Evolutionary conservation across 352 stramenopile genomes (phyloP).

Genomic region (Phytophthora foliorum): DNA sequence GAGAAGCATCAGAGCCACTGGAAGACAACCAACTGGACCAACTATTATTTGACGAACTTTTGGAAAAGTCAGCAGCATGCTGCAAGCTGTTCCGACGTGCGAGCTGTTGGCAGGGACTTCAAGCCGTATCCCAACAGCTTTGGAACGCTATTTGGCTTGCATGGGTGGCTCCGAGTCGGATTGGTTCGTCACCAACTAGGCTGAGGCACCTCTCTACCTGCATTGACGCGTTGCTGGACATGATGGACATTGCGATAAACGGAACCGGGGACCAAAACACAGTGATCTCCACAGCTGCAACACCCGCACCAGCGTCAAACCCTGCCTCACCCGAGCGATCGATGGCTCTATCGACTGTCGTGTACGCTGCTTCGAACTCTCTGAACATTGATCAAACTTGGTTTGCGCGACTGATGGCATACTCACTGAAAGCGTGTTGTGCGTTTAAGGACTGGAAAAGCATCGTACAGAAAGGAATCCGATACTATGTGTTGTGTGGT

Average conservation of each 20-base stretch:
- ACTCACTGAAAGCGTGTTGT: slow-evolving; percentile 44
- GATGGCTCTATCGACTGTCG: slow-evolving; percentile 50
- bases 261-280: slow-evolving; percentile 9
- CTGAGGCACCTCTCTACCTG: slow-evolving; percentile 43
- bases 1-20: not conserved
- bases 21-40: slow-evolving; percentile 13
- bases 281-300: not conserved
- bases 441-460: slow-evolving; percentile 55
- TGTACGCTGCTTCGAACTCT: slow-evolving; percentile 40
- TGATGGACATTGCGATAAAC: slow-evolving; percentile 52
- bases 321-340: slow-evolving; percentile 7
- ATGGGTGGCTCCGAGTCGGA: slow-evolving; percentile 61
- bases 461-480: slow-evolving; percentile 66
- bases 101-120: slow-evolving; percentile 66
- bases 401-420: slow-evolving; percentile 58
- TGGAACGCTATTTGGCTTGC: slow-evolving; percentile 64
- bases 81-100: slow-evolving; percentile 57
- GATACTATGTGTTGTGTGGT: slow-evolving; percentile 55
- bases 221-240: slow-evolving; percentile 58
- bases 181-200: slow-evolving; percentile 16
- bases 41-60: slow-evolving; percentile 43
- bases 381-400: slow-evolving; percentile 59
- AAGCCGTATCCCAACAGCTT: slow-evolving; percentile 61
- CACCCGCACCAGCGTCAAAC: not conserved
- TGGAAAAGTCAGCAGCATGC: slow-evolving; percentile 50